Evolutionary conservation across 768 basidiomycete genomes (phyloP), one percentile per base, ranked within the genome.

Genomic region (Termitomyces sp.): DNA sequence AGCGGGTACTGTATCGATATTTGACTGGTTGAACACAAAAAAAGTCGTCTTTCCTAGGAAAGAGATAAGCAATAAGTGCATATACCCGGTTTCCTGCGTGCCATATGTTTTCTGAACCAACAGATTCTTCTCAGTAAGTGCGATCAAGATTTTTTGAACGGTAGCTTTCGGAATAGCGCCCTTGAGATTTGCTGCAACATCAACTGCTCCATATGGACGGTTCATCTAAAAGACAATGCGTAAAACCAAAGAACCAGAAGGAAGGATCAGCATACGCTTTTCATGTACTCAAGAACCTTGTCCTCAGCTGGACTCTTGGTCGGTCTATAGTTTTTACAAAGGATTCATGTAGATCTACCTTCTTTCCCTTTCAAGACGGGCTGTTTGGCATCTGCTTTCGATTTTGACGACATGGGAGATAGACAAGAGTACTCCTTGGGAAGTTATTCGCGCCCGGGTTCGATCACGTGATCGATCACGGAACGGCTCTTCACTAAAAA

Each of bases 141-240:
- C 74, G 2, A 82, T 74, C 15, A 96, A 78, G 48, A 95, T 89
- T 75, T 96, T 97, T 68, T 93, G 92, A 0, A 87, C 86, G 2
- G 86, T 78, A 2, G 91, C 74, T 69, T 97, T 97, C 7, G 91
- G 86, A 5, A 96, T 87, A 11, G 88, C 87, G 53, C 91, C 91
- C 72, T 95, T 95, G 33, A 97, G 75, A 72, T 97, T 97, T 11
- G 93, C 91, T 16, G 90, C 82, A 6, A 96, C 87, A 69, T 97
- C 94, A 37, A 95, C 93, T 60, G 92, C 93, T 8, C 93, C 93
- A 67, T 88, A 95, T 6, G 93, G 93, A n/a, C 93, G 82, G 72
- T 96, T 96, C 84, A 93, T 91, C 91, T 94, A 66, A 37, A 47
- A 39, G 27, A 41, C 12, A 34, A 37, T 41, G 52, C 22, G 58